Percentiles rank a stretch among this genome's conserved stretches.
Conservation (phyloP, 2,329 filamentous ascomycete species). For the Fusarium continuum region DNA sequence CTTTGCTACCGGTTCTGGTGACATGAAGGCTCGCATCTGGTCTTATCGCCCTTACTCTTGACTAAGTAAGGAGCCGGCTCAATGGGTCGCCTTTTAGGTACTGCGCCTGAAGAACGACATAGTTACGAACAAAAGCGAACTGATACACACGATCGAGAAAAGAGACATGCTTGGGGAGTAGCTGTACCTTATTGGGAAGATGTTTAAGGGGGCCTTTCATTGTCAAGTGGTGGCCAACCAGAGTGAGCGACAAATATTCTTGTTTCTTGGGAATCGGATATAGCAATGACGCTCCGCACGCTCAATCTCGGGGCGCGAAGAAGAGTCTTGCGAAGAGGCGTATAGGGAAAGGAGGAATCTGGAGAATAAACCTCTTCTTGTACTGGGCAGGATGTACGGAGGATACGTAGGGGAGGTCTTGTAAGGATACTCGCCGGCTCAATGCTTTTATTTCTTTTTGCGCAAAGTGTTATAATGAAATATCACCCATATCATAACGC, state of each 20-base stretch:
- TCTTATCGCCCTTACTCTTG: conserved; percentile 69
- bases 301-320: conserved; percentile 32
- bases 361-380: conserved; percentile 40
- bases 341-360: conserved; percentile 40
- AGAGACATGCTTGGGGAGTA: conserved; percentile 4
- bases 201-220: conserved; percentile 13
- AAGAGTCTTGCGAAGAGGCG: conserved; percentile 41
- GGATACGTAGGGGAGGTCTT: conserved; percentile 19
- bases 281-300: conserved; percentile 23
- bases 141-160: conserved; percentile 14
- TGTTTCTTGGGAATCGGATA: conserved; percentile 40
- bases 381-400: conserved; percentile 35
- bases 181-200: conserved; percentile 27
- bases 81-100: conserved; percentile 27
- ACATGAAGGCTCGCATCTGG: conserved; percentile 98
- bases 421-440: conserved; percentile 37
- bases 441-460: conserved; percentile 32
- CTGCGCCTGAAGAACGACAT: conserved; percentile 7
- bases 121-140: conserved; percentile 17
- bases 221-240: conserved; percentile 18
- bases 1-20: conserved; percentile 96
- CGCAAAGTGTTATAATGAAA: conserved; percentile 44
- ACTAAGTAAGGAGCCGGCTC: conserved; percentile 33
- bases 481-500: conserved; percentile 25
- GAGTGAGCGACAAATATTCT: conserved; percentile 33